Evolutionary conservation across 768 basidiomycete species (phyloP).

Genomic region (Obba rivulosa): DNA sequence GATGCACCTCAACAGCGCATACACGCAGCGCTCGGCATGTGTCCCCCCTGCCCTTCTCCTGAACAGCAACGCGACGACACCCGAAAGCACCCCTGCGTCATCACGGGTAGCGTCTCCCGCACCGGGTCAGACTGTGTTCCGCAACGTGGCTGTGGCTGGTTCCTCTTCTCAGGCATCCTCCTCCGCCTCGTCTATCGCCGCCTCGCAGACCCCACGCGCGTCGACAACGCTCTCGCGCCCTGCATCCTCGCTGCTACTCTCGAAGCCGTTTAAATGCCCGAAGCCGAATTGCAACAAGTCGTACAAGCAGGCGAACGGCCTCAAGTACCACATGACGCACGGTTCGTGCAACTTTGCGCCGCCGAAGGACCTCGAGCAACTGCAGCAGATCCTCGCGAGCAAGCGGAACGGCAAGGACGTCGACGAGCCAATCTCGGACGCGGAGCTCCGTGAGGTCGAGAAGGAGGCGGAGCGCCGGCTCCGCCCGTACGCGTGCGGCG

Average conservation of each 20-base stretch:
- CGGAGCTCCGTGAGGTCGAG: conserved; percentile 67
- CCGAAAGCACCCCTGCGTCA: conserved; percentile 40
- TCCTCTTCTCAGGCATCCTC: conserved; percentile 20
- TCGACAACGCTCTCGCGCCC: conserved; percentile 44
- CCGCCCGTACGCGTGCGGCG: conserved; percentile 85
- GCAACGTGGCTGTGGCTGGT: conserved; percentile 16
- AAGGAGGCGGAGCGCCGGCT: conserved; percentile 79
- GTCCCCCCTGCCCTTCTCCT: conserved; percentile 66
- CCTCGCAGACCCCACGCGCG: conserved; percentile 28
- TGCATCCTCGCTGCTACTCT: conserved; percentile 58
- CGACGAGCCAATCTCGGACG: conserved; percentile 39
- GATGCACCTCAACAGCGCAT: conserved; percentile 25
- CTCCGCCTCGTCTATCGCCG: conserved; percentile 15
- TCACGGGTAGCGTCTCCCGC: conserved; percentile 38
- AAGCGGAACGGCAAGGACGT: conserved; percentile 35
- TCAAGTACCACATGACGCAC: conserved; percentile 93
- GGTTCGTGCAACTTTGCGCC: conserved; percentile 93
- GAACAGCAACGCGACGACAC: conserved; percentile 37
- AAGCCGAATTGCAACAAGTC: conserved; percentile 94
- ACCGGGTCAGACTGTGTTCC: conserved; percentile 16
- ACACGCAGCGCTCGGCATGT: conserved; percentile 37
- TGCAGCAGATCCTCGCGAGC: conserved; percentile 61
- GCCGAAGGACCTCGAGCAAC: conserved; percentile 76
- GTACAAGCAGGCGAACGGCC: conserved; percentile 92
- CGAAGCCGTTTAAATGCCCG: conserved; percentile 89